Evolutionary conservation across 768 basidiomycete genomes (phyloP).

Genomic region (Psilocybe tampanensis): DNA sequence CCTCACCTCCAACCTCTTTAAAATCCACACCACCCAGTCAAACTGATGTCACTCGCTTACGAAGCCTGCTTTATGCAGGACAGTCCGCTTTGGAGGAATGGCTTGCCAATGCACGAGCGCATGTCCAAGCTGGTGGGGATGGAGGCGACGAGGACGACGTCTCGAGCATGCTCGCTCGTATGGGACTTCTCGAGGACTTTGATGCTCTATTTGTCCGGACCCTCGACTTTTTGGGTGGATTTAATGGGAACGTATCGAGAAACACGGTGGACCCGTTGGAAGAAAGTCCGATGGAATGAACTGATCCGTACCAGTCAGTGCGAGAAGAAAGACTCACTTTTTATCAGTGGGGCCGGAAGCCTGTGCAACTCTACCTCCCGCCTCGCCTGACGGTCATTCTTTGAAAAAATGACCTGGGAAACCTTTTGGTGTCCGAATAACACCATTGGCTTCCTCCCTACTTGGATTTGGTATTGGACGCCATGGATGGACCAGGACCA

Average conservation of each 20-base stretch:
- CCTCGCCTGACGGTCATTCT: no score
- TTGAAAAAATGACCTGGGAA: no score
- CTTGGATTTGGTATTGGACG: no score
- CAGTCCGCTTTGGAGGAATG: conserved; percentile 70
- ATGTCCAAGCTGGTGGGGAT: conserved; percentile 10
- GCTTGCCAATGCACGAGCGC: conserved; percentile 39
- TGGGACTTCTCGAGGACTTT: conserved; percentile 63
- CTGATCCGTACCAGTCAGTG: no score
- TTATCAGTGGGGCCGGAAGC: no score
- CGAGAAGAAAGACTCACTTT: no score
- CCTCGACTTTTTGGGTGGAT: conserved; percentile 58
- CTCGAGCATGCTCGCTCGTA: conserved; percentile 42
- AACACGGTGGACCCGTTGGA: conserved; percentile 14
- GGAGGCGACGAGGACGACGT: conserved; percentile 32
- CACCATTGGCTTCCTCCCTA: no score
- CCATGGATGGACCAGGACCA: no score
- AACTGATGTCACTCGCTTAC: conserved; percentile 72
- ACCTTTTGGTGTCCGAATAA: no score
- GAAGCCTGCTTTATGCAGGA: conserved; percentile 65
- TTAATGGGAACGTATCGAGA: conserved; percentile 29
- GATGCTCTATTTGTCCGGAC: conserved; percentile 66
- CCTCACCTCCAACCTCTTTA: conserved; percentile 8
- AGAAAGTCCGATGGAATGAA: conserved; percentile 18
- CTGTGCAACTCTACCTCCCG: no score
- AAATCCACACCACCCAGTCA: conserved; percentile 57